Percentiles rank a stretch among this genome's conserved stretches.
phyloP scores from a whole-genome alignment of 2,329 filamentous ascomycete species.

The Xylaria multiplex region DNA sequence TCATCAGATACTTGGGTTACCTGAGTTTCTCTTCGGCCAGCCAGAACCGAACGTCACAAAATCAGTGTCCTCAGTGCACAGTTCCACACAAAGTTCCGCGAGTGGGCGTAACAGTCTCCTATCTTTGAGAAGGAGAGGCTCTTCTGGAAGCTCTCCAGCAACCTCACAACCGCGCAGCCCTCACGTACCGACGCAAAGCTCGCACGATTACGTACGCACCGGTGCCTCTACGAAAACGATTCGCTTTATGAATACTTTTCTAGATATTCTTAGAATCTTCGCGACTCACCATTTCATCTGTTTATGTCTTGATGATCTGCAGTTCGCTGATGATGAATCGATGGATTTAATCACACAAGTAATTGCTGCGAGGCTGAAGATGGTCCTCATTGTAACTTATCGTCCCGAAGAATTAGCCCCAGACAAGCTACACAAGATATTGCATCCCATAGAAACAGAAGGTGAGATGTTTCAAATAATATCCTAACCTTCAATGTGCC shows the following conservation, averaged over 20 bases:
- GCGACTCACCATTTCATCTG: slow-evolving; percentile 87
- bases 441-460: slow-evolving; percentile 65
- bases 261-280: slow-evolving; percentile 85
- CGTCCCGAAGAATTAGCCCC: slow-evolving; percentile 72
- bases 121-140: slow-evolving; percentile 57
- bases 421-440: slow-evolving; percentile 63
- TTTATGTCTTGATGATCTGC: slow-evolving; percentile 87
- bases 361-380: slow-evolving; percentile 78
- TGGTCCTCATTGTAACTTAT: slow-evolving; percentile 83
- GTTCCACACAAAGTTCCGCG: slow-evolving; percentile 44
- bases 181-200: slow-evolving; percentile 59
- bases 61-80: slow-evolving; percentile 52
- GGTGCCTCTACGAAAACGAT: slow-evolving; percentile 71
- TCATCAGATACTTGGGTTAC: slow-evolving; percentile 69
- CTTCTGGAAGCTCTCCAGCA: slow-evolving; percentile 58
- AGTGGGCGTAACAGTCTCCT: slow-evolving; percentile 49
- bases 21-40: slow-evolving; percentile 74
- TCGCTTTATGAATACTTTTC: slow-evolving; percentile 85
- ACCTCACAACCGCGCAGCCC: slow-evolving; percentile 50
- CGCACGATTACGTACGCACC: slow-evolving; percentile 69
- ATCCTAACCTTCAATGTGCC: background rate
- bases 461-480: slow-evolving; percentile 49
- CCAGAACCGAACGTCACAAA: slow-evolving; percentile 53
- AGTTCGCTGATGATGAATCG: slow-evolving; percentile 89
- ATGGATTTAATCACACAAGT: slow-evolving; percentile 85